Percentiles rank a stretch among this genome's conserved stretches.
phyloP scores from a whole-genome alignment of 2,329 filamentous ascomycete genomes.

The Tolypocladium amazonense region DNA sequence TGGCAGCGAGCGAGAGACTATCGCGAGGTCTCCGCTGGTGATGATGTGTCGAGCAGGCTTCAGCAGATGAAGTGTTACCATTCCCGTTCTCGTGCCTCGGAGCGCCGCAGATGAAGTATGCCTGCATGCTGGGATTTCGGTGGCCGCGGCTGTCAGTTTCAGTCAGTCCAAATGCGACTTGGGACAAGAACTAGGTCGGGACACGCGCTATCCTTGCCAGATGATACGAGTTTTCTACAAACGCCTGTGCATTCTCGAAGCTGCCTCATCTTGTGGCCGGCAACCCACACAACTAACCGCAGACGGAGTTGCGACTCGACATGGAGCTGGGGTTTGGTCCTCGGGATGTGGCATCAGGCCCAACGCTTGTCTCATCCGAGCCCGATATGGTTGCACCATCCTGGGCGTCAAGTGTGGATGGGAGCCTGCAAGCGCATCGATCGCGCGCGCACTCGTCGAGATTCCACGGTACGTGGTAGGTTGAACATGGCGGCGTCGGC shows the following conservation, averaged over 20 bases:
- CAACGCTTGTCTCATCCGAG: not conserved
- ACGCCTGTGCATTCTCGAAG: not conserved
- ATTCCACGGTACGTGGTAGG: not conserved
- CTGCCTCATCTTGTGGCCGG: not conserved
- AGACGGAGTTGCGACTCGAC: not conserved
- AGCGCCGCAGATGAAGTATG: not conserved
- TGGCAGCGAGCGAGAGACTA: not conserved
- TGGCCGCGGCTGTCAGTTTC: not conserved
- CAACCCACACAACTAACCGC: not conserved
- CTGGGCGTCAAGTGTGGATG: not conserved
- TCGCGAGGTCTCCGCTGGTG: not conserved
- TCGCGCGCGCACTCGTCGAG: not conserved
- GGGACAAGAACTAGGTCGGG: not conserved
- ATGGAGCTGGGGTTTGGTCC: not conserved
- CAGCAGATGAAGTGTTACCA: not conserved
- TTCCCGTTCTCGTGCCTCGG: not conserved
- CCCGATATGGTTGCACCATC: not conserved
- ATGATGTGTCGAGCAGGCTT: not conserved
- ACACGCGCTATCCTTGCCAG: not conserved
- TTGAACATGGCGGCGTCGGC: not conserved
- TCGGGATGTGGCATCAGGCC: not conserved
- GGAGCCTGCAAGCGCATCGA: not conserved
- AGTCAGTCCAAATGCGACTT: not conserved
- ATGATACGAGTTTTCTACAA: not conserved
- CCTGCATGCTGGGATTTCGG: not conserved